A percentile compares a stretch with the other conserved stretches of the same genome.
These are phyloP conservation scores for Phytophthora crassamura DNA, from an alignment of 352 stramenopile species.

Conservation along the genomic window DNA sequence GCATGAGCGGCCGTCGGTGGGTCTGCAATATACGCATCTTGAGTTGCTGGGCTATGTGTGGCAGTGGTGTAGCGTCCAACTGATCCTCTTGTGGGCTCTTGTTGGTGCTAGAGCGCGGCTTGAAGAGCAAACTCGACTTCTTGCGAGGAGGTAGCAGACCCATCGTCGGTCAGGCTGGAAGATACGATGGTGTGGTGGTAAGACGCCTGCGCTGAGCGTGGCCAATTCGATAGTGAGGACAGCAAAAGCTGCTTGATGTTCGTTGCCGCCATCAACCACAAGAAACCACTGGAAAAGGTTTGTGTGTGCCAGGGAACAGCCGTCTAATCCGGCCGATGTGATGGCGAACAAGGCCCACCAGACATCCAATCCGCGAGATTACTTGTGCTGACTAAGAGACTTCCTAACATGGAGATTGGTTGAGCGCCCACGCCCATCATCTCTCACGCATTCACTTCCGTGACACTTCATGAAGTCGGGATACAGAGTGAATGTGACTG, in stretches of 20 bases:
- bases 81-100: slow-evolving; percentile 20
- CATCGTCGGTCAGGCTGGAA: slow-evolving; percentile 9
- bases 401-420: slow-evolving; percentile 9
- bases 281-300: slow-evolving; percentile 19
- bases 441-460: too few species aligned
- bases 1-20: slow-evolving; percentile 50
- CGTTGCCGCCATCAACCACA: slow-evolving; percentile 3
- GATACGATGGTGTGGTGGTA: background rate
- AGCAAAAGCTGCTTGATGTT: background rate
- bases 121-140: slow-evolving; percentile 32
- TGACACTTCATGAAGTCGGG: too few species aligned
- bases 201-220: slow-evolving; percentile 9
- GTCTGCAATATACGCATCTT: slow-evolving; percentile 62
- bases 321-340: slow-evolving; percentile 21
- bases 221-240: slow-evolving; percentile 25
- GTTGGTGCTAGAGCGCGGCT: slow-evolving; percentile 8
- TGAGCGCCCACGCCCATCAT: too few species aligned
- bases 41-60: slow-evolving; percentile 55
- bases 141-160: slow-evolving; percentile 33
- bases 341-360: background rate
- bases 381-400: background rate
- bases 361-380: slow-evolving; percentile 21
- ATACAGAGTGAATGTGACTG: too few species aligned
- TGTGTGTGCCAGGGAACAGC: background rate
- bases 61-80: slow-evolving; percentile 23